Conservation (phyloP, 192 early-diverging fungal species). For the Gonapodya sp. region DNA sequence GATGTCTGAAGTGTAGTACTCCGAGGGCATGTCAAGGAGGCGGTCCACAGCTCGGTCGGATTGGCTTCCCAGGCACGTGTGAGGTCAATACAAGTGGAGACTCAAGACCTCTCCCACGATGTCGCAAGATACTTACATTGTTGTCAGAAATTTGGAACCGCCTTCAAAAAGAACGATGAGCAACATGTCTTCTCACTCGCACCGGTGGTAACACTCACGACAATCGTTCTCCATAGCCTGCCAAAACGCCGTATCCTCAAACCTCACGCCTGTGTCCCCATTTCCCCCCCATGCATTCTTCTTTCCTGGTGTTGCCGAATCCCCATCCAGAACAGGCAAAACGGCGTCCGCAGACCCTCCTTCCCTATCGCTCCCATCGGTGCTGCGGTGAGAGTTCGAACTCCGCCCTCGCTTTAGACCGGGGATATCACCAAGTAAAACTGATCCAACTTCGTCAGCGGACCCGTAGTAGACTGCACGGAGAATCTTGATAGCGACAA, state of each 20-base stretch:
- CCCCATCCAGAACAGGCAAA: not conserved
- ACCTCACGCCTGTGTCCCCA: not conserved
- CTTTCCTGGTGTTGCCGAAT: not conserved
- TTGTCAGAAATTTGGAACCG: not conserved
- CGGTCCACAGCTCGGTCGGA: not conserved
- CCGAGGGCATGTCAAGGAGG: not conserved
- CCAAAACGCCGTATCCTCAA: not conserved
- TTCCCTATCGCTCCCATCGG: not conserved
- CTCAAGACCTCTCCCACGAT: not conserved
- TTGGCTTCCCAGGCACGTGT: too few relatives aligned
- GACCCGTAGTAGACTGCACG: not conserved
- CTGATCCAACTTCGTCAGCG: not conserved
- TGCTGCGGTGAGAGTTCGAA: not conserved
- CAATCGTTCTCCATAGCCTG: not conserved
- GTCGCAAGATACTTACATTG: not conserved
- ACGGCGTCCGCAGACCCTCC: not conserved
- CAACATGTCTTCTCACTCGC: not conserved
- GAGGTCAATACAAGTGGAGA: not conserved
- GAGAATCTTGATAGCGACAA: not conserved
- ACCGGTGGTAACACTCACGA: not conserved
- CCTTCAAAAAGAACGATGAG: not conserved
- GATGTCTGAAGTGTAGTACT: not conserved
- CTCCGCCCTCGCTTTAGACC: not conserved
- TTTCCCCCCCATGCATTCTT: not conserved
- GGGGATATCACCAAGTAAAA: not conserved